Evolutionary conservation across 2,329 filamentous ascomycete genomes (phyloP).

Genomic region (Nigrospora sphaerica): DNA sequence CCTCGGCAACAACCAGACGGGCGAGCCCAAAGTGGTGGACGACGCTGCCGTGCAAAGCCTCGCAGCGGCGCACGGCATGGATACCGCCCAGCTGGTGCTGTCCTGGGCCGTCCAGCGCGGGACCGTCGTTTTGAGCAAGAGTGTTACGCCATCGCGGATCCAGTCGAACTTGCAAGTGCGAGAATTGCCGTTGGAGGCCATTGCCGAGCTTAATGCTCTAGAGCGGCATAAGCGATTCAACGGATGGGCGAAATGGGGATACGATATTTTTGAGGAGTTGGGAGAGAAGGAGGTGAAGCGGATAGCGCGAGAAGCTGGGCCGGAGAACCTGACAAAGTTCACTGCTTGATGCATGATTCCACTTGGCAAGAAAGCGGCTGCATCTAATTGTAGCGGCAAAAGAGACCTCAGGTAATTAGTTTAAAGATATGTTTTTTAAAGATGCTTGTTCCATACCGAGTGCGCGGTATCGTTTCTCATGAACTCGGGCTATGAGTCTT

Average conservation of each 20-base stretch:
- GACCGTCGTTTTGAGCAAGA: conserved; percentile 36
- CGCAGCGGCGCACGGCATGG: conserved; percentile 30
- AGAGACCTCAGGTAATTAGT: no score
- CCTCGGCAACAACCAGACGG: conserved; percentile 46
- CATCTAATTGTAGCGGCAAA: no score
- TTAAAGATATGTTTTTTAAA: no score
- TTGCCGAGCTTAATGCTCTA: conserved; percentile 27
- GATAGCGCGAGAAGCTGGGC: conserved; percentile 22
- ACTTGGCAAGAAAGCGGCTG: no score
- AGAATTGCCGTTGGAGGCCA: conserved; percentile 26
- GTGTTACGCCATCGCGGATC: conserved; percentile 34
- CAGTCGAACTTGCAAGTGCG: conserved; percentile 30
- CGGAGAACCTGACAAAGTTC: conserved; percentile 19
- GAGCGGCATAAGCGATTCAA: conserved; percentile 37
- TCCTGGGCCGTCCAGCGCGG: conserved; percentile 38
- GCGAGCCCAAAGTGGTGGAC: conserved; percentile 38
- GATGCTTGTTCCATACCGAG: no score
- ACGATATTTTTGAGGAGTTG: conserved; percentile 35
- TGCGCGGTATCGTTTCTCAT: no score
- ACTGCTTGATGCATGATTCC: neutral
- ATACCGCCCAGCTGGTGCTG: conserved; percentile 35
- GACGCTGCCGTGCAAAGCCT: conserved; percentile 39
- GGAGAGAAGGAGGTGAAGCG: conserved; percentile 27
- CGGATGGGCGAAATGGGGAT: conserved; percentile 32
- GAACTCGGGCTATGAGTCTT: no score